Percentiles rank a stretch among this genome's conserved stretches.
These are phyloP conservation scores for Serpula lacrymans DNA, from an alignment of 768 basidiomycete genomes.

Conservation along the genomic window DNA sequence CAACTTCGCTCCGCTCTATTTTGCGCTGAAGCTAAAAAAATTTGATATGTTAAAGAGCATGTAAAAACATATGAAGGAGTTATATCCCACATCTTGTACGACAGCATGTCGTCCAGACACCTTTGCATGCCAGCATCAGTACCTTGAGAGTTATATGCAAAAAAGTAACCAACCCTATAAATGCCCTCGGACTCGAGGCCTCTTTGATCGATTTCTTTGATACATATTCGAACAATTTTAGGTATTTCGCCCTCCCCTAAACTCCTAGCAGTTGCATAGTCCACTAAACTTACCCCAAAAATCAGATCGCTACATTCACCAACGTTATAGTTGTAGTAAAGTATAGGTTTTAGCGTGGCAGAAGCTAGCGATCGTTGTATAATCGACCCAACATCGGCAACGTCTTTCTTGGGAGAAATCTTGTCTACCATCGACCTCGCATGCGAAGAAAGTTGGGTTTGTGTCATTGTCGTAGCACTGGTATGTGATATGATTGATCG, in stretches of 20 bases:
- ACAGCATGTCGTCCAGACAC: conserved; percentile 83
- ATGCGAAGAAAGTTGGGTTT: conserved; percentile 69
- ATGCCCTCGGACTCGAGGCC: conserved; percentile 80
- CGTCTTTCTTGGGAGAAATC: conserved; percentile 72
- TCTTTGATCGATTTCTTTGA: conserved; percentile 76
- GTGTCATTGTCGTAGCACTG: conserved; percentile 76
- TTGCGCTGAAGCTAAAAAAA: conserved; percentile 69
- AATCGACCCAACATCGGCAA: conserved; percentile 48
- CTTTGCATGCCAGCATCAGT: conserved; percentile 32
- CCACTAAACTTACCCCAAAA: conserved; percentile 84
- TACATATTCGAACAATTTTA: conserved; percentile 76
- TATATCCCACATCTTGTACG: conserved; percentile 67
- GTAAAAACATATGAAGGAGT: not conserved
- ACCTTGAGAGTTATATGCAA: not conserved
- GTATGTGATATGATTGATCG: conserved; percentile 1
- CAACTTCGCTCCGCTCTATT: conserved; percentile 78
- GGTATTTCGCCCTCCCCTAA: conserved; percentile 73
- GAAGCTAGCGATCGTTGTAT: conserved; percentile 62
- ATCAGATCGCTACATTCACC: conserved; percentile 87
- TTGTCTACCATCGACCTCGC: conserved; percentile 56
- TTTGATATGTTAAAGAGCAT: not conserved
- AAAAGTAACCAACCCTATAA: conserved; percentile 53
- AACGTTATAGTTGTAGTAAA: conserved; percentile 76
- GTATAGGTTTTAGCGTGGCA: conserved; percentile 64
- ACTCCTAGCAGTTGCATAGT: conserved; percentile 82